Base-by-base conservation (phyloP, 345 rosid genomes). In the Gossypium rotundifolium region DNA sequence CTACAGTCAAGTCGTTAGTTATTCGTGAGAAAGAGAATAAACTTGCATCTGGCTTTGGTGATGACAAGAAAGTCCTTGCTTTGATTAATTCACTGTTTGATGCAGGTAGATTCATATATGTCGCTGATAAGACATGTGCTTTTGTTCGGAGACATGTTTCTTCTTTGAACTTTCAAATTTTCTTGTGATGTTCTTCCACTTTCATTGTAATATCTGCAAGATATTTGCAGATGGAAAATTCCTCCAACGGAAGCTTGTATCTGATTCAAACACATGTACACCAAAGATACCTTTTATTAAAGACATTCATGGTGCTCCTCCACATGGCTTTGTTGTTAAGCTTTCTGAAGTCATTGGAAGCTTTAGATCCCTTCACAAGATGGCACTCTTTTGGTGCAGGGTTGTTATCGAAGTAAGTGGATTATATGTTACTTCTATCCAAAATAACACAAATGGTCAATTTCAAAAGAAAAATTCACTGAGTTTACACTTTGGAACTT, bases 341-440 rank as follows among this genome's bases (percentile, higher is more conserved):
- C 75, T 95, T 76, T 87, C 99, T 78, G 99, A 92, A 86, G 93
- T 95, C 66, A 86, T 93, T 79, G 99, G 99, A 78, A 90, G 90
- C 80, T 88, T 93, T 83, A 89, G 84, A 87, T 85, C 91, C 62
- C 75, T 91, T 75, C 82, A 81, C 77, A 85, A 83, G 81, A 93
- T 95, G 99, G 91, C 91, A 70, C 79, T 90, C 72, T 82, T 95
- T 79, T 95, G 99, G 99, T 80, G 84, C 88, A 90, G 70, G 83
- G 87, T 89, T 74, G 91, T 95, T 76, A 81, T 80, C 27, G 96
- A 93, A 82, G 99, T 95, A 83, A 87, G 97, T 87, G 66, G 59
- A 58, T 25, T 54, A 11, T 67, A 22, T 29, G 27, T 75, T 51
- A 65, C 38, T 79, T 20, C 74, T 61, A 18, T 70, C 18, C 76